These are phyloP conservation scores for Coemansia sp. DNA, from an alignment of 192 early-diverging fungal species.

Conservation along the genomic window DNA sequence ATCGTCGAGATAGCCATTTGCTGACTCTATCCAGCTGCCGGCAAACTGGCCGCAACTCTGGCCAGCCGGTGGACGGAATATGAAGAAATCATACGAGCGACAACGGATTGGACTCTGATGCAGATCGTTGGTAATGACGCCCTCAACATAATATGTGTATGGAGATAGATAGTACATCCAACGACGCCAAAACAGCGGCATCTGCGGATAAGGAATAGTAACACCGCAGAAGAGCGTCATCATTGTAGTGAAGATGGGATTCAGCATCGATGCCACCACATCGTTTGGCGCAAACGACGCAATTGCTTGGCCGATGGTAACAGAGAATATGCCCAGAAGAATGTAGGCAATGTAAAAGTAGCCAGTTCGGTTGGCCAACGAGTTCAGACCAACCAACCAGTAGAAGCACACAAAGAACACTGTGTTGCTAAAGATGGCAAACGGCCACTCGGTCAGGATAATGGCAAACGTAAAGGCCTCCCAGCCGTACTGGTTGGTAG, in stretches of 20 bases:
- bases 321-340: constrained; percentile 64
- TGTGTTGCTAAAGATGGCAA: constrained; percentile 61
- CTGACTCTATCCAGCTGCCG: constrained; percentile 52
- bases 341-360: constrained; percentile 69
- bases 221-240: constrained; percentile 73
- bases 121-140: constrained; percentile 62
- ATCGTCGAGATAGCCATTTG: constrained; percentile 64
- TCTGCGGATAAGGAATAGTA: constrained; percentile 60
- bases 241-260: constrained; percentile 67
- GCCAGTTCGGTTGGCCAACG: constrained; percentile 48
- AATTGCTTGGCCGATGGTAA: constrained; percentile 71
- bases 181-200: constrained; percentile 68
- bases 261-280: constrained; percentile 60
- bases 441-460: constrained; percentile 70
- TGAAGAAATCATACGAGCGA: constrained; percentile 52
- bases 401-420: constrained; percentile 74
- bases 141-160: constrained; percentile 70
- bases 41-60: constrained; percentile 67
- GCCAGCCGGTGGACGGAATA: constrained; percentile 59
- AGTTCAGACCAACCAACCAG: constrained; percentile 69
- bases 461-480: constrained; percentile 64
- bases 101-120: constrained; percentile 54
- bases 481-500: constrained; percentile 69
- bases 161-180: constrained; percentile 75
- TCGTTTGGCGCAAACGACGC: constrained; percentile 65